Conservation (phyloP, 306 rosid species). For the Prunus persica region Prunus_persica_NCBIv2 NC_034013.1:15965501-15966000, state of each 20-base stretch:
- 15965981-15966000: not conserved
- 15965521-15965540: slow-evolving; percentile 67
- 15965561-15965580: slow-evolving; percentile 61
- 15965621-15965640: slow-evolving; percentile 70
- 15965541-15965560: slow-evolving; percentile 54
- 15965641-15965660: slow-evolving; percentile 66
- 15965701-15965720: slow-evolving; percentile 45
- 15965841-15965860: not conserved
- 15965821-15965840: not conserved
- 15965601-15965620: slow-evolving; percentile 60
- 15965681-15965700: slow-evolving; percentile 76
- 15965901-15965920: not conserved
- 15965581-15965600: slow-evolving; percentile 84
- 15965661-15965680: slow-evolving; percentile 57
- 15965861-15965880: not conserved
- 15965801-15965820: slow-evolving; percentile 57
- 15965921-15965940: not conserved
- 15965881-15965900: not conserved
- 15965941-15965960: no score
- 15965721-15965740: slow-evolving; percentile 66
- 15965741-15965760: slow-evolving; percentile 73
- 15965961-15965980: not conserved
- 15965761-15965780: slow-evolving; percentile 67
- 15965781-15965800: slow-evolving; percentile 78
- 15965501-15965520: slow-evolving; percentile 44